These are phyloP conservation scores for Raffaelea albimanens DNA, from an alignment of 2,329 filamentous ascomycete genomes.

Conservation along the genomic window DNA sequence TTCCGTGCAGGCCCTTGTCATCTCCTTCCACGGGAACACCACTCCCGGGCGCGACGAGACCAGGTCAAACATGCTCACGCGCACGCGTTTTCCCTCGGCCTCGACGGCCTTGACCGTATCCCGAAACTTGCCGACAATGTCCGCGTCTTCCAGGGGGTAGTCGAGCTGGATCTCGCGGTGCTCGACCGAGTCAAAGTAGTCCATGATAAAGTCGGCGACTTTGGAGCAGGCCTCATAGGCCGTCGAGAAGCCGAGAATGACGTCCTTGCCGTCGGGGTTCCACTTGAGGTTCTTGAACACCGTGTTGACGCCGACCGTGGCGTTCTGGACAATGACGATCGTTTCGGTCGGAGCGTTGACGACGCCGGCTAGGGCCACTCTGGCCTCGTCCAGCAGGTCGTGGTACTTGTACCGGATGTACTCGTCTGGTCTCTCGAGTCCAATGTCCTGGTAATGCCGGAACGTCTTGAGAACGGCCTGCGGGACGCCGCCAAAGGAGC, in stretches of 20 bases:
- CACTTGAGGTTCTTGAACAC: constrained; percentile 69
- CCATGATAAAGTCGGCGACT: constrained; percentile 60
- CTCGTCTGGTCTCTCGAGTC: constrained; percentile 61
- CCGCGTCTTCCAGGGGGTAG: constrained; percentile 63
- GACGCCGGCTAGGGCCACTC: constrained; percentile 49
- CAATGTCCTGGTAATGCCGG: constrained; percentile 53
- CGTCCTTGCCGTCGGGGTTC: constrained; percentile 60
- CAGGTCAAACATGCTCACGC: constrained; percentile 68
- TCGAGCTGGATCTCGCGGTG: constrained; percentile 47
- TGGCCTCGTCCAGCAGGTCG: constrained; percentile 51
- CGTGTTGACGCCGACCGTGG: constrained; percentile 68
- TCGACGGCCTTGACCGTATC: constrained; percentile 44
- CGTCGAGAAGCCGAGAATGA: constrained; percentile 69
- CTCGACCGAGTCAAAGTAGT: constrained; percentile 35
- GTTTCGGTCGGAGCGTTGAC: constrained; percentile 56
- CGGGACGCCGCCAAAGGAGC: constrained; percentile 75
- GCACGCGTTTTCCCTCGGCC: constrained; percentile 50
- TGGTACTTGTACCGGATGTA: constrained; percentile 67
- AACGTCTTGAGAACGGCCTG: constrained; percentile 47
- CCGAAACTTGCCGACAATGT: constrained; percentile 53
- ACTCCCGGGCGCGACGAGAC: constrained; percentile 73
- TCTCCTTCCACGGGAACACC: constrained; percentile 64
- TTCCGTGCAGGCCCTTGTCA: constrained; percentile 56
- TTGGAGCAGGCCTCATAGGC: constrained; percentile 73
- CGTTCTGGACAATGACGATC: constrained; percentile 72